Conservation (phyloP, 257 asterid genomes). For the Solanum lycopersicoides region DNA sequence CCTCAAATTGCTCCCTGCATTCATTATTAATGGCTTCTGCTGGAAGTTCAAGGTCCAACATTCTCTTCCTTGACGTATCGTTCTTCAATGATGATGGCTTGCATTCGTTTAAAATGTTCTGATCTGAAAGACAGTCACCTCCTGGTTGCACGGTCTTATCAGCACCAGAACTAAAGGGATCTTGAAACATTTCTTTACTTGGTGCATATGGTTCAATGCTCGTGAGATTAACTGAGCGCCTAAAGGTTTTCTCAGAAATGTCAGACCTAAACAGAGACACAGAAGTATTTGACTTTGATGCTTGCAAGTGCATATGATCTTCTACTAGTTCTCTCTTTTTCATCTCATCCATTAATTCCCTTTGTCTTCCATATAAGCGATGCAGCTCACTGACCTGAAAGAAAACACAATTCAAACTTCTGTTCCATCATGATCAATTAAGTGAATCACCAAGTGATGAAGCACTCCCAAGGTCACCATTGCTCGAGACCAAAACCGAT, state of each 20-base stretch:
- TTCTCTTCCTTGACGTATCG: slow-evolving; percentile 14
- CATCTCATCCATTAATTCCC: slow-evolving; percentile 51
- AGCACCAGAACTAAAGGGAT: slow-evolving; percentile 4
- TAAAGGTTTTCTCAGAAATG: slow-evolving; percentile 17
- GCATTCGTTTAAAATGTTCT: slow-evolving; percentile 7
- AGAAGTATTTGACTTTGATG: slow-evolving; percentile 18
- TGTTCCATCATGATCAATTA: neutral
- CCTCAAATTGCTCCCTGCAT: slow-evolving; percentile 16
- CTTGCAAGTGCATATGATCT: slow-evolving; percentile 16
- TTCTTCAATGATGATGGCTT: slow-evolving; percentile 7
- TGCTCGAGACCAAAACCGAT: neutral
- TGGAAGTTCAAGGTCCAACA: slow-evolving; percentile 40
- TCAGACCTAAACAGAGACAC: slow-evolving; percentile 12
- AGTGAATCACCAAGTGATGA: neutral
- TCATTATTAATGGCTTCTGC: slow-evolving; percentile 24
- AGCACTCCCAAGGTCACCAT: neutral
- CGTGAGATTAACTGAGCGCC: slow-evolving; percentile 16
- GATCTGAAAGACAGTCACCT: slow-evolving; percentile 5
- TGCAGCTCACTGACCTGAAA: slow-evolving; percentile 71
- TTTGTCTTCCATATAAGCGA: slow-evolving; percentile 53
- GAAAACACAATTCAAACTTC: neutral
- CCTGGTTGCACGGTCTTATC: neutral
- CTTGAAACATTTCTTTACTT: slow-evolving; percentile 18
- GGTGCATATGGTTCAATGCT: slow-evolving; percentile 8
- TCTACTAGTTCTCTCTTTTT: slow-evolving; percentile 20